phyloP scores from a whole-genome alignment of 352 stramenopile genomes.

The Phytophthora aleatoria region DNA sequence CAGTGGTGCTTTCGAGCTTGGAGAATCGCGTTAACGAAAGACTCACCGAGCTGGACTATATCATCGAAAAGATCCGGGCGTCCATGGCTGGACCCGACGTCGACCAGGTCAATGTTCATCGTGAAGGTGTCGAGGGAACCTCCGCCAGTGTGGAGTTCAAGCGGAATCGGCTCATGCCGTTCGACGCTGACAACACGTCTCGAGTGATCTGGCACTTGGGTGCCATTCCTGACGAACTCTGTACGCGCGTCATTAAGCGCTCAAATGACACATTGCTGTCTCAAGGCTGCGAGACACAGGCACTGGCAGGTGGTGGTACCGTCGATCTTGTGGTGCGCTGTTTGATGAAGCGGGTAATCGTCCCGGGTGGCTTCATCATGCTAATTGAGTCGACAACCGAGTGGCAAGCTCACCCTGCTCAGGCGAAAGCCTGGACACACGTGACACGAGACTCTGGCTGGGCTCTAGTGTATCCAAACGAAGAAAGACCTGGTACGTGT shows the following conservation, averaged over 20 bases:
- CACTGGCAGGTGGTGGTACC: conserved; percentile 12
- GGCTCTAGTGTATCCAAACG: conserved; percentile 13
- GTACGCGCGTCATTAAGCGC: background rate
- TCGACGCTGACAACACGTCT: conserved; percentile 8
- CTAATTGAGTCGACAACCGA: conserved; percentile 23
- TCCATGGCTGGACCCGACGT: background rate
- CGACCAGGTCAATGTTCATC: conserved; percentile 23
- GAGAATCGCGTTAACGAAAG: conserved; percentile 10
- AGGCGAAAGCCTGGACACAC: conserved; percentile 17
- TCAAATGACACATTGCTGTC: conserved; percentile 14
- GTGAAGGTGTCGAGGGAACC: conserved; percentile 1
- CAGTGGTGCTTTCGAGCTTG: conserved; percentile 3
- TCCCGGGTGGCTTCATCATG: conserved; percentile 15
- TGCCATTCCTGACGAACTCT: background rate
- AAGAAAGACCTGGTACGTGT: conserved; percentile 4
- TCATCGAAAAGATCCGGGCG: background rate
- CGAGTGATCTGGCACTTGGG: conserved; percentile 16
- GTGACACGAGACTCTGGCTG: conserved; percentile 23
- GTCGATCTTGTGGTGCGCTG: conserved; percentile 10
- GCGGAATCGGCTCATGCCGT: conserved; percentile 18
- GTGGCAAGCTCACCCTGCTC: conserved; percentile 8
- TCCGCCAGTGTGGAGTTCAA: conserved; percentile 20
- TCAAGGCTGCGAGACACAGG: conserved; percentile 4
- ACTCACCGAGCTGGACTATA: conserved; percentile 3
- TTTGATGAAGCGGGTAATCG: conserved; percentile 17